A percentile compares a stretch with the other conserved stretches of the same genome.
These are phyloP conservation scores for Exophiala xenobiotica DNA, from an alignment of 2,329 filamentous ascomycete species.

Conservation along the genomic window DNA sequence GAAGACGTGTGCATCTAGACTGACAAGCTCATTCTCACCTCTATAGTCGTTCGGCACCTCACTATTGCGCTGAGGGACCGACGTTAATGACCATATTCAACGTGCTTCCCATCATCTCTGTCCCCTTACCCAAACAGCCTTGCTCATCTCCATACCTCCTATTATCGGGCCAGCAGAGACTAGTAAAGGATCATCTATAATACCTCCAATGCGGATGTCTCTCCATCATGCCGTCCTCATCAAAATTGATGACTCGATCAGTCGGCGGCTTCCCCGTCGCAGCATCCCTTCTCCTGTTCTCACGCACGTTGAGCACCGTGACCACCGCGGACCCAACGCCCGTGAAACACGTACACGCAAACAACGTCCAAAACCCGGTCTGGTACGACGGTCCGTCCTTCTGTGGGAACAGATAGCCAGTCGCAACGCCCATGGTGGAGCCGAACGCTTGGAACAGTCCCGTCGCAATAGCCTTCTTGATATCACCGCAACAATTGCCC, in stretches of 20 bases:
- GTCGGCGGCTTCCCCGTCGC: constrained; percentile 10
- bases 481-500: constrained; percentile 17
- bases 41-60: too few species aligned
- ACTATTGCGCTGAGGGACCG: too few species aligned
- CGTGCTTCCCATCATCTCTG: too few species aligned
- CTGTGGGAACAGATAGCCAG: constrained; percentile 13
- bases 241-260: constrained; percentile 14
- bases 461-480: constrained; percentile 17
- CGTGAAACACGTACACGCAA: constrained; percentile 14
- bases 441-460: constrained; percentile 18
- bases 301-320: constrained; percentile 14
- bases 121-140: too few species aligned
- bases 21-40: too few species aligned
- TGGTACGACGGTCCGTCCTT: constrained; percentile 15
- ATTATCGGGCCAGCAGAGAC: too few species aligned
- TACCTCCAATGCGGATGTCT: constrained; percentile 20
- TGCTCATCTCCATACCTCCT: too few species aligned
- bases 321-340: constrained; percentile 13
- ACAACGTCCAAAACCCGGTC: constrained; percentile 15
- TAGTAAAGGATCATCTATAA: constrained; percentile 16
- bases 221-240: constrained; percentile 19
- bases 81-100: too few species aligned
- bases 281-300: constrained; percentile 12
- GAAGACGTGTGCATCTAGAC: too few species aligned
- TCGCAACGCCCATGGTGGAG: constrained; percentile 18